Evolutionary conservation across 2,329 filamentous ascomycete genomes (phyloP).

Genomic region (Aciculosporium take): DNA sequence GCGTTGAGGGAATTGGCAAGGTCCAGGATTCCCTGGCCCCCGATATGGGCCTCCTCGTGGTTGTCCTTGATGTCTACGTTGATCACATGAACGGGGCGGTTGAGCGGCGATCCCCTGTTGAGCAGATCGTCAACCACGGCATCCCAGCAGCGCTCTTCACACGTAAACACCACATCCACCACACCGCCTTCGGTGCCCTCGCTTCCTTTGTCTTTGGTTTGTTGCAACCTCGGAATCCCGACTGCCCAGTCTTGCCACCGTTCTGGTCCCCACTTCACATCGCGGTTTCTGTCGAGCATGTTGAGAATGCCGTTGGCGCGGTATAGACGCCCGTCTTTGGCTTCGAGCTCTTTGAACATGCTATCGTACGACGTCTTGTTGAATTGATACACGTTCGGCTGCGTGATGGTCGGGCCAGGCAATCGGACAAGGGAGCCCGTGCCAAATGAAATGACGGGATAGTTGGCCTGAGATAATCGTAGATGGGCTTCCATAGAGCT

Average conservation of each 20-base stretch:
- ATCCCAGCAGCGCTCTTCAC: slow-evolving; percentile 96
- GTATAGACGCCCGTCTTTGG: slow-evolving; percentile 79
- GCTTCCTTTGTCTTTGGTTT: slow-evolving; percentile 61
- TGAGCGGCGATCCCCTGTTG: slow-evolving; percentile 70
- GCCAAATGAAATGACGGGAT: slow-evolving; percentile 96
- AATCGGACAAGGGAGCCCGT: slow-evolving; percentile 89
- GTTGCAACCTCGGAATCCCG: slow-evolving; percentile 67
- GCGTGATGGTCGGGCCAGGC: slow-evolving; percentile 76
- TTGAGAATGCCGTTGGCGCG: slow-evolving; percentile 83
- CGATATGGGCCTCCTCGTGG: slow-evolving; percentile 86
- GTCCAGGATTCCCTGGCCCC: slow-evolving; percentile 83
- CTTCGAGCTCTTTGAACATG: slow-evolving; percentile 82
- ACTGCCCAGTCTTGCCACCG: slow-evolving; percentile 96
- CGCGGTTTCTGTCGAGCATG: slow-evolving; percentile 86
- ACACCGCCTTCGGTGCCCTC: slow-evolving; percentile 74
- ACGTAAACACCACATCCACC: slow-evolving; percentile 91
- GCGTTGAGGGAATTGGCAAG: slow-evolving; percentile 74
- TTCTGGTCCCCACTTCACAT: slow-evolving; percentile 90
- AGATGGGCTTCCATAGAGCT: slow-evolving; percentile 87
- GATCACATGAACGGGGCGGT: slow-evolving; percentile 90
- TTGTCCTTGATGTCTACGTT: slow-evolving; percentile 98
- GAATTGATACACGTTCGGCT: slow-evolving; percentile 97
- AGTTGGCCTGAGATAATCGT: slow-evolving; percentile 69
- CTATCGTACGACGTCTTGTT: slow-evolving; percentile 90
- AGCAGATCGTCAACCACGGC: slow-evolving; percentile 90